These are phyloP conservation scores for Candida sp. DNA, from an alignment of 1,139 yeast species.

Conservation along the genomic window DNA sequence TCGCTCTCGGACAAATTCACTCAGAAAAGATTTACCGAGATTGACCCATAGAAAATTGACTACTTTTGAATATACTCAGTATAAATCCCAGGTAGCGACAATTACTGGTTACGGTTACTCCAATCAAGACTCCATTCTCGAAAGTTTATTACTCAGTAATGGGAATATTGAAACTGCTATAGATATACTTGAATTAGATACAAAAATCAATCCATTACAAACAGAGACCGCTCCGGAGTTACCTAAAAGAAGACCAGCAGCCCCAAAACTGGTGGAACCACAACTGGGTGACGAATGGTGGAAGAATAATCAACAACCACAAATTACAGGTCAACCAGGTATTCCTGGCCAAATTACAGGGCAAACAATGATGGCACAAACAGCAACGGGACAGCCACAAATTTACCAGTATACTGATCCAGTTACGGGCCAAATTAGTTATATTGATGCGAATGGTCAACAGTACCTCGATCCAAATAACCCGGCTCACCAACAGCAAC, in stretches of 20 bases:
- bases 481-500: slow-evolving; percentile 50
- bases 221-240: slow-evolving; percentile 42
- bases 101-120: slow-evolving; percentile 43
- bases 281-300: slow-evolving; percentile 25
- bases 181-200: slow-evolving; percentile 43
- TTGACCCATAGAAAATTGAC: slow-evolving; percentile 43
- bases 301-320: slow-evolving; percentile 10
- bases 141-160: slow-evolving; percentile 44
- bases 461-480: slow-evolving; percentile 56
- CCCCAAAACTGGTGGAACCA: slow-evolving; percentile 5
- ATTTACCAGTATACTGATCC: slow-evolving; percentile 65
- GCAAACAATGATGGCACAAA: slow-evolving; percentile 2
- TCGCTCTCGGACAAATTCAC: neutral
- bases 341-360: slow-evolving; percentile 3
- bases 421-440: slow-evolving; percentile 54
- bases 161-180: slow-evolving; percentile 51
- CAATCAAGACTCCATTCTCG: slow-evolving; percentile 45
- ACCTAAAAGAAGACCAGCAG: slow-evolving; percentile 40
- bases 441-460: slow-evolving; percentile 58
- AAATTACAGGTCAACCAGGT: slow-evolving; percentile 13
- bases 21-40: slow-evolving; percentile 20
- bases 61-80: slow-evolving; percentile 40
- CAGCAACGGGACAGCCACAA: slow-evolving; percentile 25
- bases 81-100: slow-evolving; percentile 34
- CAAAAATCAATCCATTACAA: slow-evolving; percentile 30